Evolutionary conservation across 495 filamentous ascomycete species (phyloP).

Genomic region (Neurospora sublineolata): DNA sequence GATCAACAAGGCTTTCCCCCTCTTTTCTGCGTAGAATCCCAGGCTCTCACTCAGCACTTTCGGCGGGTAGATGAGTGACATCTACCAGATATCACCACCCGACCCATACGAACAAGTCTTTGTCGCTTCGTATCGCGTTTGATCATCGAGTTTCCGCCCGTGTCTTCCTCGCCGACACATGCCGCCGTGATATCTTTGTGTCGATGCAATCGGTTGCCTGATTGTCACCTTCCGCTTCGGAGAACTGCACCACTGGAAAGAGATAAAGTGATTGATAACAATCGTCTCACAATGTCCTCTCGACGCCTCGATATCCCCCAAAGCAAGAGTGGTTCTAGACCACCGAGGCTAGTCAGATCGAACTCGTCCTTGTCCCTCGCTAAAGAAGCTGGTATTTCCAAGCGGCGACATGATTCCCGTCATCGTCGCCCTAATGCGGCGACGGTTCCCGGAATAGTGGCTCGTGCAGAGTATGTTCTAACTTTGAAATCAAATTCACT

Average conservation of each 20-base stretch:
- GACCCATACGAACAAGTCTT: not conserved
- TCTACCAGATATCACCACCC: not conserved
- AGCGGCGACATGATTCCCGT: conserved; percentile 28
- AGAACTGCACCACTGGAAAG: not conserved
- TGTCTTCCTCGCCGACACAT: not conserved
- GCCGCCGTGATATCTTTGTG: not conserved
- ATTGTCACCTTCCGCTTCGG: not conserved
- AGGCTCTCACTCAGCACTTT: not conserved
- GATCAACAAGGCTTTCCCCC: not conserved
- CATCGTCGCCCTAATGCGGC: conserved; percentile 30
- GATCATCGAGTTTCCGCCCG: not conserved
- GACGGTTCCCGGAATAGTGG: conserved; percentile 18
- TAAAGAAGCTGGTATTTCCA: conserved; percentile 34
- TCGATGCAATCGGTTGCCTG: not conserved
- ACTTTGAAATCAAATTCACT: conserved; percentile 1
- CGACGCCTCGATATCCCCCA: conserved; percentile 28
- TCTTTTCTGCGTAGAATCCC: not conserved
- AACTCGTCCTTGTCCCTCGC: conserved; percentile 37
- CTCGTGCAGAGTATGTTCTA: conserved; percentile 24
- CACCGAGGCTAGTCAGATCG: conserved; percentile 27
- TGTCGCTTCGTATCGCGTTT: not conserved
- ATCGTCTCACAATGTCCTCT: conserved; percentile 28
- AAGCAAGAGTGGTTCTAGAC: conserved; percentile 35
- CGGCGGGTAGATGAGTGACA: not conserved
- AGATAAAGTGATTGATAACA: not conserved